Base-by-base conservation (phyloP, 164 flowering plant genomes). In the Sextonia rubra region DNA sequence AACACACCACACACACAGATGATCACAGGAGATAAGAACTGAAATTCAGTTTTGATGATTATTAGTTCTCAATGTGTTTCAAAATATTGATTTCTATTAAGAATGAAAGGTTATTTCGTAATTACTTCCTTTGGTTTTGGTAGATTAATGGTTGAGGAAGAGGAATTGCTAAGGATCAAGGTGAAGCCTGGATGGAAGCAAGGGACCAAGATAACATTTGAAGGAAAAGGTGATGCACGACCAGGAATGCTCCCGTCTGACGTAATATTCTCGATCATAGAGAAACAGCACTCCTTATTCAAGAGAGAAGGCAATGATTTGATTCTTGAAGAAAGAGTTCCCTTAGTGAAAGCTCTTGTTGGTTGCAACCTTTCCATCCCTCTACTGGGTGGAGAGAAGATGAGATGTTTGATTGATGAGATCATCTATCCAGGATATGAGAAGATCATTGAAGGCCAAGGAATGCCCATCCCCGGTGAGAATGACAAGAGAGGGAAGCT, bases 151-250 rank as follows among this genome's bases (percentile, higher is more conserved):
- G 78, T 81, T 23, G 81, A 84, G 80, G 89, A 89, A 74, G 91
- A 86, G 48, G 93, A 91, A 76, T 68, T 74, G 47, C 62, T 91
- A 18, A 78, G 69, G 47, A 90, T 93, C 75, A 83, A 84, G 27
- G 83, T 93, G 58, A 86, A 89, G 78, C 90, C 95, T 4, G 98
- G 98, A 79, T 91, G 97, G 98, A 86, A 66, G 77, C 83, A 82
- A 71, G 98, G 98, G 52, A 93, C 91, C 24, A 87, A 80, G 78
- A 82, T 93, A 8, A 87, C 89, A 52, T 93, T 93, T 47, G 94
- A 91, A 70, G 94, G 95, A 25, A 83, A 74, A 71, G 94, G 95
- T 0, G 83, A 85, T 12, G 93, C 91, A 84, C 84, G 69, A 71
- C 91, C 91, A 1, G 92, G 97, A 0, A 62, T 71, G 47, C 79